Conservation (phyloP, 202 grass and related monocot genomes). For the Setaria italica region DNA sequence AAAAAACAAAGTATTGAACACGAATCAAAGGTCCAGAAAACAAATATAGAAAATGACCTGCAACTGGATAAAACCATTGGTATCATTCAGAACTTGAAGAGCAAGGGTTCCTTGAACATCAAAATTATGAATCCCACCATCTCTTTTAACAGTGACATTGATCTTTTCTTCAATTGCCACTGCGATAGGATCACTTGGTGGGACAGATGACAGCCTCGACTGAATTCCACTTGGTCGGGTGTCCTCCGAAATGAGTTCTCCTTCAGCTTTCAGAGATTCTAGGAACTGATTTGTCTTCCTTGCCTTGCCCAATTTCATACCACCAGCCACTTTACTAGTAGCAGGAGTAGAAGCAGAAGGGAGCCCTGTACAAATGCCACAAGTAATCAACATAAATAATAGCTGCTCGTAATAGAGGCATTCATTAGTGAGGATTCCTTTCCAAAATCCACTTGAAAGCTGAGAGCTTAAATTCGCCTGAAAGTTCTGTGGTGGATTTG, state of each 20-base stretch:
- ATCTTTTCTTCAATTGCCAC: conserved; percentile 90
- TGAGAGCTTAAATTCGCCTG: background rate
- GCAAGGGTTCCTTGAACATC: conserved; percentile 86
- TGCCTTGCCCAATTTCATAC: conserved; percentile 80
- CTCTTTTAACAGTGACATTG: conserved; percentile 69
- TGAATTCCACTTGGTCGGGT: conserved; percentile 49
- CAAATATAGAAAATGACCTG: conserved; percentile 61
- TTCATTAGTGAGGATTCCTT: background rate
- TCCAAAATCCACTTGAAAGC: conserved; percentile 9
- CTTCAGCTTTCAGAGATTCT: conserved; percentile 87
- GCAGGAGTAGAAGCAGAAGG: conserved; percentile 59
- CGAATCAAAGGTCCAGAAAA: conserved; percentile 15
- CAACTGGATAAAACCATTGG: conserved; percentile 77
- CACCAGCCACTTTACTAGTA: conserved; percentile 62
- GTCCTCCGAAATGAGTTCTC: conserved; percentile 89
- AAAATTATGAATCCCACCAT: conserved; percentile 78
- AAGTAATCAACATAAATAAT: conserved; percentile 36
- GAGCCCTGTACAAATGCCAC: conserved; percentile 49
- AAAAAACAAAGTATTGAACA: background rate
- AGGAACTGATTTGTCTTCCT: conserved; percentile 79
- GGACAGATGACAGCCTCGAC: conserved; percentile 58
- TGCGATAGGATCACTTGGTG: conserved; percentile 79
- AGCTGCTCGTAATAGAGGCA: background rate
- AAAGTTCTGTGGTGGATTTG: background rate
- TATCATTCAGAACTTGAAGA: conserved; percentile 75